phyloP scores from a whole-genome alignment of 495 filamentous ascomycete species.

The Articulospora tetracladia region DNA sequence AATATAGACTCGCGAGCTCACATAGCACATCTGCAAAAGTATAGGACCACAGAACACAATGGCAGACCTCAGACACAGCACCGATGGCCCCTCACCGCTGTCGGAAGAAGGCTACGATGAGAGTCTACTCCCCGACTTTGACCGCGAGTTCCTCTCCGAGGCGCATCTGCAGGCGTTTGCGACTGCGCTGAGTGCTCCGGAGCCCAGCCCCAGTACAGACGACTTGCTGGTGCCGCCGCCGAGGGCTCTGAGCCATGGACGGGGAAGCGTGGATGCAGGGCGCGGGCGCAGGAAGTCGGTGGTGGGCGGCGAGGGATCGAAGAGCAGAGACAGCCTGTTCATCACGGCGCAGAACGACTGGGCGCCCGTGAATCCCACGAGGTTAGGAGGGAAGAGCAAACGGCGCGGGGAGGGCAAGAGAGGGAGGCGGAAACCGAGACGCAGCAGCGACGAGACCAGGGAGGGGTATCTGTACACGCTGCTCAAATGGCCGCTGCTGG shows the following conservation, averaged over 20 bases:
- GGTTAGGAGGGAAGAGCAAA: slow-evolving; percentile 5
- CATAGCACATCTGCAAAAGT: background rate
- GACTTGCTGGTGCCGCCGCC: slow-evolving; percentile 26
- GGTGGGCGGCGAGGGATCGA: slow-evolving; percentile 9
- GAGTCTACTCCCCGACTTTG: slow-evolving; percentile 42
- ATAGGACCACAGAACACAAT: slow-evolving; percentile 8
- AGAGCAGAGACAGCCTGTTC: slow-evolving; percentile 34
- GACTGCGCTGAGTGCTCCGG: slow-evolving; percentile 52
- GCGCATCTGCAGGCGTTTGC: slow-evolving; percentile 55
- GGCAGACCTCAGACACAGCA: slow-evolving; percentile 22
- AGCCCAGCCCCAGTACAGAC: slow-evolving; percentile 36
- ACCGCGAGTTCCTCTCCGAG: slow-evolving; percentile 60
- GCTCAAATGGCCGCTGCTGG: slow-evolving; percentile 86
- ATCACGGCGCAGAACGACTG: slow-evolving; percentile 81
- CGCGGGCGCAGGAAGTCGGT: background rate
- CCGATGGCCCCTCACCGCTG: slow-evolving; percentile 23
- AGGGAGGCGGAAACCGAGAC: slow-evolving; percentile 28
- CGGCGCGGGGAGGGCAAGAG: slow-evolving; percentile 10
- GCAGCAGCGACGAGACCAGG: slow-evolving; percentile 82
- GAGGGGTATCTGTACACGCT: slow-evolving; percentile 88
- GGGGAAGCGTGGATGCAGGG: slow-evolving; percentile 4
- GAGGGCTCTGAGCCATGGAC: background rate
- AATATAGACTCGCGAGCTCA: background rate
- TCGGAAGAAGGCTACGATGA: slow-evolving; percentile 24
- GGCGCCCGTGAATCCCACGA: slow-evolving; percentile 59